These are phyloP conservation scores for Alternaria gansuensis DNA, from an alignment of 2,329 filamentous ascomycete genomes.

Conservation along the genomic window DNA sequence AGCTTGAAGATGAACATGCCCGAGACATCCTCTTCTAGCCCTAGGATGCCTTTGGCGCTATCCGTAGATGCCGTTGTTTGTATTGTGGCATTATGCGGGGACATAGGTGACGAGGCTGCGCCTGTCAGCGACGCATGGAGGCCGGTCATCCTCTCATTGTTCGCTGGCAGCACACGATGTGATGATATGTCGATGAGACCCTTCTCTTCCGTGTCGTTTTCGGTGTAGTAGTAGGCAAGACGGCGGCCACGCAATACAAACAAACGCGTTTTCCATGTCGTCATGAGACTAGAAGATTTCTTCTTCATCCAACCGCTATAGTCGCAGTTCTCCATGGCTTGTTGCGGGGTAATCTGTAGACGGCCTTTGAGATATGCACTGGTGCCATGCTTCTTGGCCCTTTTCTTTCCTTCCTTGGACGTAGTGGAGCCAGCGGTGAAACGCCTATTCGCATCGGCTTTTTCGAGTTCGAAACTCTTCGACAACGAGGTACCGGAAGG, in stretches of 20 bases:
- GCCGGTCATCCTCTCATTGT: constrained; percentile 88
- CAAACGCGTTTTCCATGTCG: constrained; percentile 96
- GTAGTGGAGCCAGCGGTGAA: constrained; percentile 57
- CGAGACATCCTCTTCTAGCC: constrained; percentile 58
- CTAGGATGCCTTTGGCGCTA: constrained; percentile 43
- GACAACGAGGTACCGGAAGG: constrained; percentile 66
- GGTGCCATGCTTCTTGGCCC: constrained; percentile 89
- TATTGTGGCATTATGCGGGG: constrained; percentile 56
- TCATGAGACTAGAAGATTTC: constrained; percentile 94
- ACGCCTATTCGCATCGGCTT: constrained; percentile 60
- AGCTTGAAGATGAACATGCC: constrained; percentile 98
- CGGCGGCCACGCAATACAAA: constrained; percentile 93
- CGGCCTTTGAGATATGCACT: constrained; percentile 92
- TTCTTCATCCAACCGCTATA: constrained; percentile 99
- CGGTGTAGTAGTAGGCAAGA: constrained; percentile 94
- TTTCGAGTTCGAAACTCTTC: constrained; percentile 81
- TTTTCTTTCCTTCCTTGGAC: constrained; percentile 48
- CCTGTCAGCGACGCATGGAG: constrained; percentile 92
- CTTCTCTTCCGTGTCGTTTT: constrained; percentile 90
- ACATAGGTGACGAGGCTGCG: constrained; percentile 74
- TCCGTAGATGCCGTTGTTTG: constrained; percentile 54
- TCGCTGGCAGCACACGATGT: constrained; percentile 93
- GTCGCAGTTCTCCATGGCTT: constrained; percentile 86
- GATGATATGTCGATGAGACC: constrained; percentile 97
- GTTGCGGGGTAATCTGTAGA: constrained; percentile 78